Conservation (phyloP, 345 rosid species). For the Brassica incana region DNA sequence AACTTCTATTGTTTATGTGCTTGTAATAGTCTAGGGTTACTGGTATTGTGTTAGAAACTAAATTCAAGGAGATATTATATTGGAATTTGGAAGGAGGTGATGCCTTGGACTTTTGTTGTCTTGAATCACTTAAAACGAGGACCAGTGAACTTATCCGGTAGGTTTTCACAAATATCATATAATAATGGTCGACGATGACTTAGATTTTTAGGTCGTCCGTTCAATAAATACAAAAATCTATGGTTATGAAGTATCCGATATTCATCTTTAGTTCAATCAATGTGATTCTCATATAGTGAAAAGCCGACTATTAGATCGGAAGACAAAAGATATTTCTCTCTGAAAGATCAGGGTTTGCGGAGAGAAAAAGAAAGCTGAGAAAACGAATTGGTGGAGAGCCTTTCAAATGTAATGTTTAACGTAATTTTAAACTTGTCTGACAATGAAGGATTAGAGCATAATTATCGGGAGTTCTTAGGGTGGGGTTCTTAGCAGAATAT, state of each 20-base stretch:
- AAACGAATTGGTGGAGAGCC: neutral
- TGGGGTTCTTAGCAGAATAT: too few relatives aligned
- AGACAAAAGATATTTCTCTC: neutral
- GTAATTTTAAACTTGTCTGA: neutral
- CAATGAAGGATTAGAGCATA: neutral
- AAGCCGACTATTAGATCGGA: neutral
- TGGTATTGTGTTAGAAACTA: neutral
- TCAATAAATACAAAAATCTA: neutral
- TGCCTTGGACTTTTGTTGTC: neutral
- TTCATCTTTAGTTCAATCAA: neutral
- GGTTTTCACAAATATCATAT: neutral
- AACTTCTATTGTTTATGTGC: neutral
- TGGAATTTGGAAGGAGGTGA: neutral
- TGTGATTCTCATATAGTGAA: neutral
- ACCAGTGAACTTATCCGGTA: slow-evolving; percentile 1
- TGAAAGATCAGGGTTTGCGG: neutral
- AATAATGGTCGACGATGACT: neutral
- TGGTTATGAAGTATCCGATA: neutral
- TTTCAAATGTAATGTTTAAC: neutral
- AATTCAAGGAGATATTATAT: neutral
- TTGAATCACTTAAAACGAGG: neutral
- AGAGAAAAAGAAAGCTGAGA: neutral
- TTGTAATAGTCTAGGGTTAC: neutral
- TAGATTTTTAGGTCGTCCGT: neutral
- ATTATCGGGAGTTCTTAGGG: too few relatives aligned